A percentile compares a stretch with the other conserved stretches of the same genome.
These are phyloP conservation scores for Psidium guajava DNA, from an alignment of 345 rosid genomes.

Conservation along the genomic window DNA sequence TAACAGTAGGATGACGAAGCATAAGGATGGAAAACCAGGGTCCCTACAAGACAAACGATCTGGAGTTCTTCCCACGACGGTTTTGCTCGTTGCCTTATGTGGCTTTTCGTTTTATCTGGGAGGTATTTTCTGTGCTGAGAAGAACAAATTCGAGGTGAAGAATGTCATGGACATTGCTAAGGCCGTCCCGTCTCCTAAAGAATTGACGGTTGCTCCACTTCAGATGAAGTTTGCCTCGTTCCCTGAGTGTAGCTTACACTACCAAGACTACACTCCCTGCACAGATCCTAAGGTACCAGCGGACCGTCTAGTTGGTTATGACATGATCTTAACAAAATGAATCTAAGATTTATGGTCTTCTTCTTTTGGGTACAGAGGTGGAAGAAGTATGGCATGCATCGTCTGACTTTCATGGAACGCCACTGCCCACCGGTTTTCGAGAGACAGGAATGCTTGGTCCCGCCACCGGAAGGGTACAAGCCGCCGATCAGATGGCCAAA, in stretches of 20 bases:
- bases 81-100: conserved; percentile 47
- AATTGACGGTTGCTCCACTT: conserved; percentile 27
- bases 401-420: conserved; percentile 90
- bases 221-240: conserved; percentile 49
- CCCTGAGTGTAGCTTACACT: conserved; percentile 66
- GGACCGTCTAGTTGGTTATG: neutral
- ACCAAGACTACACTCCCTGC: conserved; percentile 96
- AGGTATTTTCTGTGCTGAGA: conserved; percentile 70
- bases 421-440: conserved; percentile 87
- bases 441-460: conserved; percentile 79
- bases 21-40: conserved; percentile 65
- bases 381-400: conserved; percentile 72
- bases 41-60: conserved; percentile 37
- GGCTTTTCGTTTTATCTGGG: conserved; percentile 90
- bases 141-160: conserved; percentile 13
- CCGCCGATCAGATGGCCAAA: conserved; percentile 91
- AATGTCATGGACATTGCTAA: conserved; percentile 21
- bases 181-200: conserved; percentile 42
- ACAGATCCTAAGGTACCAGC: conserved; percentile 75
- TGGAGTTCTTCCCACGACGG: conserved; percentile 32
- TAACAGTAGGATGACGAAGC: conserved; percentile 45
- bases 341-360: neutral
- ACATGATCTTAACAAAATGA: neutral
- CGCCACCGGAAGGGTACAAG: conserved; percentile 93
- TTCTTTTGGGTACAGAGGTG: conserved; percentile 51